Evolutionary conservation across 306 rosid genomes (phyloP).

Genomic region (Quercus robur): DNA sequence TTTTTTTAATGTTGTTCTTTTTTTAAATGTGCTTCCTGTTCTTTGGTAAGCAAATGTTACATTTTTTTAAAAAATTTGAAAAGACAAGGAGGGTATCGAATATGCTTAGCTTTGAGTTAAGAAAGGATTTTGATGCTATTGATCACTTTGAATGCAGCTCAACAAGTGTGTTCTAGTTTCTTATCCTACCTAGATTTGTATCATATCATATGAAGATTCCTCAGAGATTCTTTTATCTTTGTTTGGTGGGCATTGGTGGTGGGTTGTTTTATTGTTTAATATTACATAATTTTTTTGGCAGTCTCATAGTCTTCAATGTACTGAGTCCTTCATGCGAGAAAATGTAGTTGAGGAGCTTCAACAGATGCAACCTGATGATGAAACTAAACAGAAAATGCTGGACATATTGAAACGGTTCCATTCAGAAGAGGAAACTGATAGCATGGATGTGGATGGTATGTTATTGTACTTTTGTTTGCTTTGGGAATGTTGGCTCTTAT

Average conservation of each 20-base stretch:
- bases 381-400: conserved; percentile 68
- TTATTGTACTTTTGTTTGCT: conserved; percentile 13
- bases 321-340: conserved; percentile 90
- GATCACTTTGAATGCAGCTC: background rate
- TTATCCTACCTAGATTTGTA: background rate
- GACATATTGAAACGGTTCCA: conserved; percentile 74
- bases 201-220: background rate
- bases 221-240: background rate
- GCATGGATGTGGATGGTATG: conserved; percentile 59
- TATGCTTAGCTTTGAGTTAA: background rate
- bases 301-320: conserved; percentile 82
- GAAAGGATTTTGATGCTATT: background rate
- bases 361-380: conserved; percentile 58
- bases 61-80: too few relatives aligned
- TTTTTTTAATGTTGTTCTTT: background rate
- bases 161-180: background rate
- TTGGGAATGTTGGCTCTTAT: conserved; percentile 2
- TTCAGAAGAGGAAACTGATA: conserved; percentile 70
- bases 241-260: background rate
- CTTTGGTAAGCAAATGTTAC: background rate
- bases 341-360: conserved; percentile 80
- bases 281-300: conserved; percentile 20
- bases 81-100: too few relatives aligned
- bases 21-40: background rate
- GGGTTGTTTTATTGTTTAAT: too few relatives aligned